Evolutionary conservation across 2,329 filamentous ascomycete genomes (phyloP), one percentile per base, ranked within the genome.

Genomic region (Ascochyta fabae): DNA sequence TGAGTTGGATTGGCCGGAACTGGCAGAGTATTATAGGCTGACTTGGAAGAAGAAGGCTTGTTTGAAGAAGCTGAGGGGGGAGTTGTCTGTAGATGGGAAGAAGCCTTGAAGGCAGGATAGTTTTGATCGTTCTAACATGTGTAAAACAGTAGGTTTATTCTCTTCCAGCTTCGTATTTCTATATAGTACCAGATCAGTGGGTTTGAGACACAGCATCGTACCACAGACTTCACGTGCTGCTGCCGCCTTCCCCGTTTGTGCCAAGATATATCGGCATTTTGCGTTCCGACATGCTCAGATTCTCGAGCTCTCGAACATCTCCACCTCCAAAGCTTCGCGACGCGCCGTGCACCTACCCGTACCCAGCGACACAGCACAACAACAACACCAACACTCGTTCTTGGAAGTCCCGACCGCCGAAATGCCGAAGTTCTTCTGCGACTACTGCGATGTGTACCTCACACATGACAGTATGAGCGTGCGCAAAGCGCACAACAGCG

Each of bases 381-480:
- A 6, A 31, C 22, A 16, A 13, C 8, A 38, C 40, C 19, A 2
- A 13, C n/a, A 22, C 33, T 16, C n/a, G 4, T 12, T 34, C 40
- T 24, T 31, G 27, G n/a, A 23, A 29, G 3, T 35, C 6, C 12
- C 23, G 13, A 23, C 24, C 47, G 22, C 4, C 36, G 61, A 40
- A 3, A 69, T 69, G 66, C 66, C 66, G 22, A 69, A 69, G 58
- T 69, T 69, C 59, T 69, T 69, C 48, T 69, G 93, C 84, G 95
- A 99, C 78, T 99, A 99, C 80, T 99, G 95, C 86, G 95, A 99
- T 89, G 95, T 99, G 78, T 99, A 99, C 85, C 90, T 99, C 69
- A 99, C 95, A 66, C 95, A 99, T 85, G 95, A 99, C 84, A 96
- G 92, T 41, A 98, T 98, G 94, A 96, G 92, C 80, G 95, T 99